Conservation (phyloP, 2,329 filamentous ascomycete species). For the Cordyceps cateniannulata region DNA sequence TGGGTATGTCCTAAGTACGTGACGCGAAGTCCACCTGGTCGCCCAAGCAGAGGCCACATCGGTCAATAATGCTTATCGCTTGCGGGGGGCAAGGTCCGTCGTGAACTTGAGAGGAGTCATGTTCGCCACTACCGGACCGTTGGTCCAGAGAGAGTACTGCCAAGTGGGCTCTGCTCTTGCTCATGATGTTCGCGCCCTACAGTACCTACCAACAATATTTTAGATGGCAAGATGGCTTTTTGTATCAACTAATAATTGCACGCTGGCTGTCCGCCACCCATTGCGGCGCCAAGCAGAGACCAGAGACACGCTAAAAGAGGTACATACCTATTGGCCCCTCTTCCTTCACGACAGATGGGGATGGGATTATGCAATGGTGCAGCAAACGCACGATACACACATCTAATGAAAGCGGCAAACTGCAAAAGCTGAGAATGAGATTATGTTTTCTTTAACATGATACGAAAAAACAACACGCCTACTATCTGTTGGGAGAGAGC, state of each 20-base stretch:
- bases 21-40: background rate
- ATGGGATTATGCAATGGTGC: background rate
- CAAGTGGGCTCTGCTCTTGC: background rate
- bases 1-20: background rate
- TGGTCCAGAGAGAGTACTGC: background rate
- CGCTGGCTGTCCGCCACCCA: background rate
- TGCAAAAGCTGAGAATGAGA: no score
- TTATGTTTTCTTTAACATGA: no score
- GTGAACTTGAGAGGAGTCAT: conserved; percentile 3
- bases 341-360: background rate
- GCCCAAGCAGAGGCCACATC: background rate
- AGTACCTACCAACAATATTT: no score
- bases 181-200: background rate
- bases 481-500: no score
- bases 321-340: background rate
- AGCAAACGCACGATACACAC: background rate
- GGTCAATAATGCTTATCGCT: background rate
- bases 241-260: no score
- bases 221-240: no score
- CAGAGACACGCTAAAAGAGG: conserved; percentile 1
- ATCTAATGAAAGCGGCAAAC: no score
- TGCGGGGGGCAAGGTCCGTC: background rate
- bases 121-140: background rate
- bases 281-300: background rate
- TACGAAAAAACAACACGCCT: no score